A percentile compares a stretch with the other conserved stretches of the same genome.
Evolutionary conservation across 176 grass and related monocot species (phyloP).

Genomic region (Cenchrus americanus): DNA sequence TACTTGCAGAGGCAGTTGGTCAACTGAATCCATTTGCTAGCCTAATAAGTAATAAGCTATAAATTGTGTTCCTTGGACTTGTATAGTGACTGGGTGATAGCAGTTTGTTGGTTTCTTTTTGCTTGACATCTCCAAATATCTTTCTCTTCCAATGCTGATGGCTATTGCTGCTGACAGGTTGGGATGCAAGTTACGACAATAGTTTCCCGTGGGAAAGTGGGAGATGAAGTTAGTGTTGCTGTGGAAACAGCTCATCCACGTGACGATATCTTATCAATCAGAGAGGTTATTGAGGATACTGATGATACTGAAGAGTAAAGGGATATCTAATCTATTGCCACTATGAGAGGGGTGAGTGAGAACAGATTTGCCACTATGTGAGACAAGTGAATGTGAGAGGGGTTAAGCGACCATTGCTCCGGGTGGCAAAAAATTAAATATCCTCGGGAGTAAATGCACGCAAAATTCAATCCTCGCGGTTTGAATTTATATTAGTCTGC

Average conservation of each 20-base stretch:
- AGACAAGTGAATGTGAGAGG: no score
- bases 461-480: neutral
- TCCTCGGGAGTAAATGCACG: constrained; percentile 25
- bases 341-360: no score
- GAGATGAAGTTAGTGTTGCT: constrained; percentile 60
- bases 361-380: no score
- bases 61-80: neutral
- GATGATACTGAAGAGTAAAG: constrained; percentile 62
- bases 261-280: constrained; percentile 69
- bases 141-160: constrained; percentile 29
- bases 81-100: neutral
- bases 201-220: constrained; percentile 65
- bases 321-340: no score
- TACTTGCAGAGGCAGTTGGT: neutral
- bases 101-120: neutral
- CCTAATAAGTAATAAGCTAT: neutral
- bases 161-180: constrained; percentile 49
- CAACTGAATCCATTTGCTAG: neutral
- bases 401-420: no score
- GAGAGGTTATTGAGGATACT: constrained; percentile 64
- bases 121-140: neutral
- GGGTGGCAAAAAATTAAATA: no score
- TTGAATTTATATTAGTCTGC: neutral
- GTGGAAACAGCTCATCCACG: constrained; percentile 79
- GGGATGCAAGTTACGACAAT: constrained; percentile 71